Evolutionary conservation across 805 yeast genomes (phyloP), one percentile per base, ranked within the genome.

Genomic region (Kuraishia borneana): DNA sequence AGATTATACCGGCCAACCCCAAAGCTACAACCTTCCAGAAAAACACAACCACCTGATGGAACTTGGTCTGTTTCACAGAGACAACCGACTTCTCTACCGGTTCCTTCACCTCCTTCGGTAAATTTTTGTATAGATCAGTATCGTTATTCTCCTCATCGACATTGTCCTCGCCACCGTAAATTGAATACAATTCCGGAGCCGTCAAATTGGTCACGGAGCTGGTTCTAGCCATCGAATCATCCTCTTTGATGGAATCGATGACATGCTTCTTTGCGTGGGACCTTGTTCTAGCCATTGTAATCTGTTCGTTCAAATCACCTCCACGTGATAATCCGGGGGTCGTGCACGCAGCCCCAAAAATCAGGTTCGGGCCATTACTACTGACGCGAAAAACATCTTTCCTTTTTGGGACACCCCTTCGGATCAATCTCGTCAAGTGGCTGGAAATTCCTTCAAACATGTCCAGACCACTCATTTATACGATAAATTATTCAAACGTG

Each of bases 1-100:
- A 75, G 6, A 68, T 44, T 33, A 64, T 67, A 8, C 83, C 82
- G 20, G 68, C 60, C 4, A 54, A 37, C 7, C 70, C 61, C 19
- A 67, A 44, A 16, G 42, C 34, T 9, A 40, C 13, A 9, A 36
- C 26, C 28, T 46, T 46, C 18, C 27, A 16, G 5, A 33, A 18
- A 25, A 25, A 4, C 31, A 32, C 9, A 26, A 25, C 32, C 25
- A 33, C 17, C 26, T 20, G 9, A 36, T 32, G 25, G 30, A 37
- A 19, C 25, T 28, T 7, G 30, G 30, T 31, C 26, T 38, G 22
- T 26, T 33, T 28, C 33, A 33, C 21, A 16, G 30, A 20, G 25
- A n/a, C 25, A 41, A 39, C 35, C 39, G 43, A 35, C 48, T 58
- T 35, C 41, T 50, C n/a, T n/a, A n/a, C n/a, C n/a, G n/a, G n/a